Base-by-base conservation (phyloP, 257 asterid species). In the Coffea eugenioides region DNA sequence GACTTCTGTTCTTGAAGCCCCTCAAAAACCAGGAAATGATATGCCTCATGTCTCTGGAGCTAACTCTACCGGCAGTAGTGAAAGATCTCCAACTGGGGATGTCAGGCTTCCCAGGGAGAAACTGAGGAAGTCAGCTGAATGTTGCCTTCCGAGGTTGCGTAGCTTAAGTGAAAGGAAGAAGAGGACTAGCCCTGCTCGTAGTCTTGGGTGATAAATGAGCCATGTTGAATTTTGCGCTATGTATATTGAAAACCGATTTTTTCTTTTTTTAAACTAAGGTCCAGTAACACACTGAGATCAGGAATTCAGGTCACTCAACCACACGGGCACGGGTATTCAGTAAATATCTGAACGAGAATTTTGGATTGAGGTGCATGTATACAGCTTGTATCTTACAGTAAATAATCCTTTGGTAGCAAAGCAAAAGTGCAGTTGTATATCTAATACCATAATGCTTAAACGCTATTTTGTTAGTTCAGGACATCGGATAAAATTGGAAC, bases 121-220 rank as follows among this genome's bases (percentile, higher is more conserved):
- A 82, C 23, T 84, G 7, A 51, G n/a, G 23, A 91, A 80, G 77
- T 77, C 90, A 15, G 72, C 73, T 10, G 92, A 89, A 36, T 90
- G 93, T 71, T 93, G 97, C 83, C 84, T 91, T 70, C 97, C 97
- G 2, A 84, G 85, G 89, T 13, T 93, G 82, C 85, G 86, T 67
- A 89, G 93, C 88, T 82, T 84, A 39, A 90, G 81, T 34, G 95
- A 85, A 67, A 86, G 84, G 86, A 91, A 68, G 83, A 87, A 83
- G 85, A 82, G 78, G 68, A 78, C 27, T 70, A 88, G 84, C 87
- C 90, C 87, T 10, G 76, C 80, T 10, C 59, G 5, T 27, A 70
- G 36, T 12, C 65, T 61, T 69, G 87, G 83, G 15, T 81, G 83
- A 85, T 51, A 27, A 34, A 66, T 34, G 34, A 39, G 36, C 43